Percentiles rank a stretch among this genome's conserved stretches.
These are phyloP conservation scores for Xylariaceae sp. DNA, from an alignment of 2,329 filamentous ascomycete species.

Conservation along the genomic window DNA sequence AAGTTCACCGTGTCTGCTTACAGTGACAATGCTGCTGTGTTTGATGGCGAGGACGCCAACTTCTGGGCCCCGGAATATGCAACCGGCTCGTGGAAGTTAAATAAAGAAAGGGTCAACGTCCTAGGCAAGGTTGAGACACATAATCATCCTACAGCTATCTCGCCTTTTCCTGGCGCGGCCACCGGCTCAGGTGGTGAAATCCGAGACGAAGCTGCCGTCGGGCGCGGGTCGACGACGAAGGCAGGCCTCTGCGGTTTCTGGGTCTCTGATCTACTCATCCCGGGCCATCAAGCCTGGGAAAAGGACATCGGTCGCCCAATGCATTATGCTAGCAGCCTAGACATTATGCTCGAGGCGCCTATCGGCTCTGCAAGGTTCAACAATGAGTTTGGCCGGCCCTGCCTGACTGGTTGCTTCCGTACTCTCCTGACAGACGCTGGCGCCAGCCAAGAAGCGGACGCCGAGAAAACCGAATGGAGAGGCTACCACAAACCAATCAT, in stretches of 20 bases:
- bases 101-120: constrained; percentile 79
- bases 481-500: constrained; percentile 89
- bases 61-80: constrained; percentile 85
- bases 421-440: constrained; percentile 60
- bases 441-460: constrained; percentile 22
- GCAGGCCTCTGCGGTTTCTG: constrained; percentile 88
- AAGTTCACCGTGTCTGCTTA: constrained; percentile 89
- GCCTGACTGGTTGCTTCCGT: constrained; percentile 81
- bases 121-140: constrained; percentile 95
- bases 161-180: constrained; percentile 68
- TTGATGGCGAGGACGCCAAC: constrained; percentile 62
- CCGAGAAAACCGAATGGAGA: constrained; percentile 55
- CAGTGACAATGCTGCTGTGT: constrained; percentile 94
- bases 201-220: constrained; percentile 85
- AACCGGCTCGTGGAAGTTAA: constrained; percentile 81
- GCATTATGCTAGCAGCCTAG: constrained; percentile 87
- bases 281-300: constrained; percentile 85
- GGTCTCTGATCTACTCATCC: constrained; percentile 89
- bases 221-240: constrained; percentile 86
- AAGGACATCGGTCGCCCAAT: constrained; percentile 79
- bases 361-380: constrained; percentile 95
- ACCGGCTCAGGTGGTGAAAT: constrained; percentile 75
- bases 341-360: constrained; percentile 96
- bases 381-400: constrained; percentile 88
- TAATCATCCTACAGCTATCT: constrained; percentile 95